These are phyloP conservation scores for Toxicodendron radicans DNA, from an alignment of 345 rosid genomes.

Conservation along the genomic window DNA sequence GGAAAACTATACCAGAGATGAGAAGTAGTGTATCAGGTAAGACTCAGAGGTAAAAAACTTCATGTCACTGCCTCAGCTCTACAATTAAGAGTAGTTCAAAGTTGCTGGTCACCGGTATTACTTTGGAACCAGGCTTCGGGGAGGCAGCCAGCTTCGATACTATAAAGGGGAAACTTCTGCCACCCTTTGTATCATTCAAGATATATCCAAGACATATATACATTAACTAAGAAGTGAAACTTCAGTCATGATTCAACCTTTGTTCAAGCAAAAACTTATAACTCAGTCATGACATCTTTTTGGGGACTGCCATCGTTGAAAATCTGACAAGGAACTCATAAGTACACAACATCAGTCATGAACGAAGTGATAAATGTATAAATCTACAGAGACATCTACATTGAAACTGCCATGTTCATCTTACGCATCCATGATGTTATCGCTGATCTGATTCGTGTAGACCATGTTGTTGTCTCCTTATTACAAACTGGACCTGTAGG, in stretches of 20 bases:
- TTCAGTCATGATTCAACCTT: background rate
- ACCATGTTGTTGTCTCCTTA: slow-evolving; percentile 28
- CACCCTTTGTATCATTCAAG: background rate
- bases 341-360: background rate
- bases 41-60: too few species aligned
- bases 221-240: background rate
- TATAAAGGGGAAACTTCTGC: background rate
- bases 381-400: background rate
- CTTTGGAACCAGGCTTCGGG: background rate
- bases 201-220: too few species aligned
- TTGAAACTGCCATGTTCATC: slow-evolving; percentile 21
- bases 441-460: slow-evolving; percentile 22
- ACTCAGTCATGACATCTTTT: background rate
- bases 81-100: background rate
- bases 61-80: background rate
- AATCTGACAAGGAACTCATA: background rate
- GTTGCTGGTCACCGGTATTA: background rate
- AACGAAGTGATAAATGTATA: background rate
- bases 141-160: background rate
- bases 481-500: slow-evolving; percentile 38
- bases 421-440: slow-evolving; percentile 26
- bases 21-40: too few species aligned
- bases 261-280: background rate
- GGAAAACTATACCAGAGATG: too few species aligned
- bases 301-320: background rate